Base-by-base conservation (phyloP, 139 green algal species). In the Tetradesmus lagerheimii region DNA sequence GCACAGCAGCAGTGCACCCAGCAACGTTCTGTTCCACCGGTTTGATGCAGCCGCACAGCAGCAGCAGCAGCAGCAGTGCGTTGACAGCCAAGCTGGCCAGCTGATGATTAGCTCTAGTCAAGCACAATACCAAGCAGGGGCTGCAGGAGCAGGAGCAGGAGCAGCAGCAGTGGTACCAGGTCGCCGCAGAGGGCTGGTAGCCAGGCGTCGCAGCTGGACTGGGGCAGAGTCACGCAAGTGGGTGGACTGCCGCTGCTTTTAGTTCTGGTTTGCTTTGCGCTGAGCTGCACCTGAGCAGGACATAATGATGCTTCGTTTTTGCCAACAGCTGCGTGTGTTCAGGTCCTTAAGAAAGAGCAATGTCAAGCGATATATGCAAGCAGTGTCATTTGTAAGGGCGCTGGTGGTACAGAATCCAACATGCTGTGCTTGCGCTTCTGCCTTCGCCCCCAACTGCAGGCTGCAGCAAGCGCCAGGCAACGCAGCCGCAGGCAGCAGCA, bases 1-100 rank as follows among this genome's bases (percentile, higher is more conserved):
- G 18, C 64, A 80, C 38, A 81, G 83, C 64, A 88, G 64, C 83
- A 88, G 83, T 29, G 83, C 83, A 23, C 83, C 83, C 25, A 66
- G 64, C 38, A 64, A 39, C 27, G 25, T 66, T 1, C 83, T 88
- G 25, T 62, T 62, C 11, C 43, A 88, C 4, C 62, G 38, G 29
- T 81, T 88, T 31, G 83, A 88, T 41, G 83, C 83, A 0, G 27
- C 45, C 4, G 27, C 29, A 31, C 35, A 80, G 25, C 37, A 81
- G 50, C 82, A 87, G 82, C 35, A 74, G 45, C 81, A 86, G 50
- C 47, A 86, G 81, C 81, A 75, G 29, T 34, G 74, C 35, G 6
- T 0, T 3, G 1, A 41, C 15, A 34, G 4, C 14, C 27, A 79
- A 79, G 71, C 71, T 37, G 4, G 31, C 31, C 71, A 2, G 20